These are phyloP conservation scores for Nakazawaea molendinolei DNA, from an alignment of 805 yeast genomes.

Conservation along the genomic window DNA sequence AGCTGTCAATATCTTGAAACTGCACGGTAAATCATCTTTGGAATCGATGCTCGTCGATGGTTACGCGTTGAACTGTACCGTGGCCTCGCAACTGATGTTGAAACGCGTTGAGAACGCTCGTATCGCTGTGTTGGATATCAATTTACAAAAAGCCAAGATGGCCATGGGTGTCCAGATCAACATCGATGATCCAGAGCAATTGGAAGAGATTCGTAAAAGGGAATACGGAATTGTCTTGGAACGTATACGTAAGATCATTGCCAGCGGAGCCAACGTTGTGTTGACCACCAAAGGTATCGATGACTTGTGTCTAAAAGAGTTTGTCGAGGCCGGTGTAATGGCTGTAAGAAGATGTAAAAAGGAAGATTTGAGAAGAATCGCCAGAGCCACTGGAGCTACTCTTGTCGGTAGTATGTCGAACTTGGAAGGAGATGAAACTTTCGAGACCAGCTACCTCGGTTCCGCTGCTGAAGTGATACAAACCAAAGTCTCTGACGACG, in stretches of 20 bases:
- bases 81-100: constrained; percentile 95
- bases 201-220: constrained; percentile 85
- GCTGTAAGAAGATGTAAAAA: constrained; percentile 96
- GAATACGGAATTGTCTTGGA: constrained; percentile 84
- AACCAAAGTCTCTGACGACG: constrained; percentile 90
- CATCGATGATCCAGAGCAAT: constrained; percentile 94
- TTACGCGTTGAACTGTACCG: constrained; percentile 93
- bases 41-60: constrained; percentile 89
- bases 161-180: constrained; percentile 97
- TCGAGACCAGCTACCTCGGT: constrained; percentile 80
- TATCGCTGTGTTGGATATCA: constrained; percentile 85
- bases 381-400: constrained; percentile 97
- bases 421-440: constrained; percentile 92
- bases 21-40: constrained; percentile 88
- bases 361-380: constrained; percentile 94
- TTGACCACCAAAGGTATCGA: constrained; percentile 93
- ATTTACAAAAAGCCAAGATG: constrained; percentile 93
- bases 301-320: constrained; percentile 84
- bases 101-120: constrained; percentile 64
- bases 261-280: constrained; percentile 88
- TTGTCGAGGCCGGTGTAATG: constrained; percentile 87
- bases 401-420: constrained; percentile 81
- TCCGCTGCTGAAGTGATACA: constrained; percentile 87
- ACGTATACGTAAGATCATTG: constrained; percentile 72
- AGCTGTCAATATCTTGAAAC: constrained; percentile 92